Evolutionary conservation across 2,329 filamentous ascomycete species (phyloP), one percentile per base, ranked within the genome.

Genomic region (Botrytis aclada): DNA sequence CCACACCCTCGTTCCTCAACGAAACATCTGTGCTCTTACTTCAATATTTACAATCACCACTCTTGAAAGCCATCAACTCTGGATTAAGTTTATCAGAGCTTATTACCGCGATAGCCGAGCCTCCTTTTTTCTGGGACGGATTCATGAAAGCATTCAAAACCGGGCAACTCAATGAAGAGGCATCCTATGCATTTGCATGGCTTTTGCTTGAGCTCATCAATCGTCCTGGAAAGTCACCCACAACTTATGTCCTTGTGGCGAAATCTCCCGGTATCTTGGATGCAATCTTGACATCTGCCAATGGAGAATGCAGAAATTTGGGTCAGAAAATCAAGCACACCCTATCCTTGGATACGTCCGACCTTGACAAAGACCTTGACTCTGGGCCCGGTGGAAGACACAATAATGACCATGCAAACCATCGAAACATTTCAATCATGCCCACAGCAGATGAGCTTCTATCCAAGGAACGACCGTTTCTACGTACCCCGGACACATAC

Each of bases 391-490:
- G 92, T 0, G 91, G 91, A 0, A 86, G 92, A 0, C 92, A 95
- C 75, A 90, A 94, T 80, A 95, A 95, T 71, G 92, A 94, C 76
- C 87, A 87, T 77, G 82, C 77, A 1, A 85, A 93, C 75, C 90
- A 90, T 76, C 84, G 87, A 0, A 74, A 88, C 0, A 88, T 93
- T 47, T 82, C 86, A 3, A 89, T 94, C 22, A 85, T 88, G 65
- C 92, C 92, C 0, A 94, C 91, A 0, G 80, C 85, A 0, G 88
- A 91, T 67, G 92, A 94, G 77, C 84, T 94, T 1, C 73, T 83
- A 0, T 90, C 86, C 0, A 83, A 79, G 0, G 84, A 86, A 4
- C 78, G 80, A 37, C 85, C 88, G 0, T 93, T 88, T 79, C 88
- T 89, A 62, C 85, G 86, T 10, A 84, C 82, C 0, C 84, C 86